Conservation (phyloP, 805 yeast species). For the Pichia deserticola region DNA sequence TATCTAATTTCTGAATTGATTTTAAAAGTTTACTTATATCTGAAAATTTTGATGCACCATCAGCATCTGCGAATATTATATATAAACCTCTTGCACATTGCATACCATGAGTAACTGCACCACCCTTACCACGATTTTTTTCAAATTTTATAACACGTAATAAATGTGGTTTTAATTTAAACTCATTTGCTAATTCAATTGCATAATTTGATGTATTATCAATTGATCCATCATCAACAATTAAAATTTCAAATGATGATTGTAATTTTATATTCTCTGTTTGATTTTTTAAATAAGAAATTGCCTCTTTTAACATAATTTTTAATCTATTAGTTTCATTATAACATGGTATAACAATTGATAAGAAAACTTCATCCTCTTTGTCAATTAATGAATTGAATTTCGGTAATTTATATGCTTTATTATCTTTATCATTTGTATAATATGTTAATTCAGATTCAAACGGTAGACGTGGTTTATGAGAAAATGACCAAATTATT, state of each 20-base stretch:
- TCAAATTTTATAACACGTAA: slow-evolving; percentile 65
- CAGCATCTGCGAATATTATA: slow-evolving; percentile 92
- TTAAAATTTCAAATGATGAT: slow-evolving; percentile 60
- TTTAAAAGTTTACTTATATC: slow-evolving; percentile 52
- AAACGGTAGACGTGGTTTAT: slow-evolving; percentile 51
- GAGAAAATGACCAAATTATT: slow-evolving; percentile 43
- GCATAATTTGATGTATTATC: slow-evolving; percentile 78
- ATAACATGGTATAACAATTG: slow-evolving; percentile 89
- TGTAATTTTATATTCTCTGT: slow-evolving; percentile 1
- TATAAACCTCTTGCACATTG: slow-evolving; percentile 64
- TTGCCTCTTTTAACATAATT: slow-evolving; percentile 63
- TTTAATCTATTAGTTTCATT: slow-evolving; percentile 74
- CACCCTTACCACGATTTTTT: slow-evolving; percentile 88
- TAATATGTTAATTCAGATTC: slow-evolving; percentile 46
- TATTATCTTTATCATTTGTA: slow-evolving; percentile 36
- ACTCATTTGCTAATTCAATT: slow-evolving; percentile 46
- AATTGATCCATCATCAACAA: slow-evolving; percentile 87
- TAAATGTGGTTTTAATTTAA: slow-evolving; percentile 45
- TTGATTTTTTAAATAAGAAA: slow-evolving; percentile 39
- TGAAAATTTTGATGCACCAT: slow-evolving; percentile 82
- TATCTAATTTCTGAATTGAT: slow-evolving; percentile 29
- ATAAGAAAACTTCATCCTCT: slow-evolving; percentile 41
- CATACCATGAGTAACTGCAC: slow-evolving; percentile 94
- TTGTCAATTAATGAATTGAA: slow-evolving; percentile 24
- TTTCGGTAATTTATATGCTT: slow-evolving; percentile 28